A percentile compares a stretch with the other conserved stretches of the same genome.
These are phyloP conservation scores for Aspergillus ochraceus DNA, from an alignment of 2,329 filamentous ascomycete species.

Conservation along the genomic window DNA sequence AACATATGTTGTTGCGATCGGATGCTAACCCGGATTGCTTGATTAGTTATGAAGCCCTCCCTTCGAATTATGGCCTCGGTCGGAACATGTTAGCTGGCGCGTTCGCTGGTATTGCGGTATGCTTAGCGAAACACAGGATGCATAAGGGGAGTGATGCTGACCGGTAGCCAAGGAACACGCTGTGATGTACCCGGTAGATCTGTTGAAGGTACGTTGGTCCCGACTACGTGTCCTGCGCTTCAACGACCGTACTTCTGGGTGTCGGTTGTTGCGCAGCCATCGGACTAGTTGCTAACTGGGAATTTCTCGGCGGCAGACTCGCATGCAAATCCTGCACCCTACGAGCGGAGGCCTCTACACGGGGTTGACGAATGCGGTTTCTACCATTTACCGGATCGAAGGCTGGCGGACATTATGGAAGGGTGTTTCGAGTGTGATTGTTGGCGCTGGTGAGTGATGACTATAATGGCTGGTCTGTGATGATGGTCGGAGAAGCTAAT, in stretches of 20 bases:
- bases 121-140: slow-evolving; percentile 30
- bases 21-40: slow-evolving; percentile 24
- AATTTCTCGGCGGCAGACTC: slow-evolving; percentile 62
- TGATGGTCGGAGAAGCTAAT: slow-evolving; percentile 21
- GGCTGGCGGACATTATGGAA: slow-evolving; percentile 91
- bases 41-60: slow-evolving; percentile 82
- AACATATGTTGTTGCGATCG: neutral
- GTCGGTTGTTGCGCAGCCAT: neutral
- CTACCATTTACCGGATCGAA: slow-evolving; percentile 87
- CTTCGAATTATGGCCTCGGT: slow-evolving; percentile 87
- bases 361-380: slow-evolving; percentile 87
- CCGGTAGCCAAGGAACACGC: slow-evolving; percentile 75
- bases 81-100: slow-evolving; percentile 97
- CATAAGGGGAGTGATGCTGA: slow-evolving; percentile 12
- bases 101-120: slow-evolving; percentile 92
- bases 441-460: slow-evolving; percentile 75
- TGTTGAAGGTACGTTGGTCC: slow-evolving; percentile 75
- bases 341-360: slow-evolving; percentile 78
- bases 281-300: slow-evolving; percentile 4
- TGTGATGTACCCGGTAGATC: slow-evolving; percentile 98
- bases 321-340: slow-evolving; percentile 95
- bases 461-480: neutral
- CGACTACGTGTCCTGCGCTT: neutral
- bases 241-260: neutral
- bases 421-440: slow-evolving; percentile 92